These are phyloP conservation scores for Collariella sp. DNA, from an alignment of 495 filamentous ascomycete genomes.

Conservation along the genomic window DNA sequence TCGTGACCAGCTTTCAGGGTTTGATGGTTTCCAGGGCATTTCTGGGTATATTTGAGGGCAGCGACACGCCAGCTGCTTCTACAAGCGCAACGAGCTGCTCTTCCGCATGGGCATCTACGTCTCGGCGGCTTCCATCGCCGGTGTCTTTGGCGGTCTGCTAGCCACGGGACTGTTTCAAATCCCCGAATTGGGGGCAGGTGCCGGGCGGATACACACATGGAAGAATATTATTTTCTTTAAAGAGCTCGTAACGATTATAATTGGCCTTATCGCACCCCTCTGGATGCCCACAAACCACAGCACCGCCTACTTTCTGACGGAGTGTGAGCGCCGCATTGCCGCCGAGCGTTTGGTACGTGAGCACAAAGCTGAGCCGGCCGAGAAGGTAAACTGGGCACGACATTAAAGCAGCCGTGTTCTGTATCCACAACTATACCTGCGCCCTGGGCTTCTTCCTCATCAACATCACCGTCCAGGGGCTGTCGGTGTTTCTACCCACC, in stretches of 20 bases:
- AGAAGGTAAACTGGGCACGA: constrained; percentile 32
- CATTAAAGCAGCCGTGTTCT: constrained; percentile 33
- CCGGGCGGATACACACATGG: constrained; percentile 45
- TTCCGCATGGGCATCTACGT: constrained; percentile 51
- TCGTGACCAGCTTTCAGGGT: constrained; percentile 36
- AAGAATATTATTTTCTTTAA: constrained; percentile 62
- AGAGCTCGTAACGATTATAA: constrained; percentile 47
- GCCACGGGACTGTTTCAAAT: constrained; percentile 46
- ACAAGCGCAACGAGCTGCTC: constrained; percentile 47
- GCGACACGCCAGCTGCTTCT: constrained; percentile 52
- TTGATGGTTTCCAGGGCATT: constrained; percentile 35
- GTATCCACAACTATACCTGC: constrained; percentile 43
- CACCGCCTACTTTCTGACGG: constrained; percentile 43
- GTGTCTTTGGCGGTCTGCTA: constrained; percentile 49
- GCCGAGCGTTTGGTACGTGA: constrained; percentile 34
- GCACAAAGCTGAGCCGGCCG: constrained; percentile 26
- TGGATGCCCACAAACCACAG: constrained; percentile 48
- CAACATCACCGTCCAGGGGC: constrained; percentile 45
- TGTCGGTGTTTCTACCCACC: constrained; percentile 46
- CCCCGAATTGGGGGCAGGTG: constrained; percentile 38
- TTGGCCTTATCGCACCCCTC: constrained; percentile 40
- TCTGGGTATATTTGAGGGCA: constrained; percentile 47
- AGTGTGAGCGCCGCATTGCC: constrained; percentile 42
- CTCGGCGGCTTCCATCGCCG: constrained; percentile 47
- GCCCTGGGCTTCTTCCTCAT: constrained; percentile 42